Base-by-base conservation (phyloP, 1,284 basidiomycete species). In the Boletus semigastroideus region DNA sequence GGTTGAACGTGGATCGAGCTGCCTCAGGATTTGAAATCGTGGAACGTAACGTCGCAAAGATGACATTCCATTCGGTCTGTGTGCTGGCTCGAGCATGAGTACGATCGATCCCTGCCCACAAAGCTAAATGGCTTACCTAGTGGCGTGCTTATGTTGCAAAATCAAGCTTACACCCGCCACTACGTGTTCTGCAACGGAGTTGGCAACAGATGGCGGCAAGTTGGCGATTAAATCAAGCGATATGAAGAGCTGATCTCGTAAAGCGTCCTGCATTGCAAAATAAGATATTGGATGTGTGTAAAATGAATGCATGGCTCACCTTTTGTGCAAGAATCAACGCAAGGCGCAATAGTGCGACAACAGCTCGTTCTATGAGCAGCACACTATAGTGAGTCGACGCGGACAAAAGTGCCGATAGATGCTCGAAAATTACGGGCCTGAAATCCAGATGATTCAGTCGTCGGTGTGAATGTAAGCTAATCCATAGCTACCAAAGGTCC, bases 21-120 rank as follows among this genome's bases (percentile, higher is more conserved):
- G 94, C 94, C 69, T 93, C 91, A n/a, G 92, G 84, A 61, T 97
- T 90, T 9, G 86, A 79, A 42, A 93, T 83, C 1, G 92, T 94
- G 1, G 87, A 88, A 38, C 91, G 83, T 59, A 99, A 82, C n/a
- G 98, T 77, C 1, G 92, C 87, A 61, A 97, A 92, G 16, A 96
- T 82, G 33, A 98, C 75, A 49, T 91, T 92, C 97, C 97, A 99
- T 70, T 99, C 95, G 0, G 96, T 98, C 61, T 90, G 87, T 3
- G 93, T 94, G 53, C 84, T 90, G 56, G 14, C 48, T 60, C 41
- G 46, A 36, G 42, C 20, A 45, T 54, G 41, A 50, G 48, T 40
- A 47, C 50, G 46, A 52, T 20, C 22, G 17, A 42, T 33, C 28
- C 22, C 20, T 13, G 12, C 16, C 1, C 31, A 9, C 45, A 37